Conservation (phyloP, 2,329 filamentous ascomycete species). For the Microcyclospora pomicola region DNA sequence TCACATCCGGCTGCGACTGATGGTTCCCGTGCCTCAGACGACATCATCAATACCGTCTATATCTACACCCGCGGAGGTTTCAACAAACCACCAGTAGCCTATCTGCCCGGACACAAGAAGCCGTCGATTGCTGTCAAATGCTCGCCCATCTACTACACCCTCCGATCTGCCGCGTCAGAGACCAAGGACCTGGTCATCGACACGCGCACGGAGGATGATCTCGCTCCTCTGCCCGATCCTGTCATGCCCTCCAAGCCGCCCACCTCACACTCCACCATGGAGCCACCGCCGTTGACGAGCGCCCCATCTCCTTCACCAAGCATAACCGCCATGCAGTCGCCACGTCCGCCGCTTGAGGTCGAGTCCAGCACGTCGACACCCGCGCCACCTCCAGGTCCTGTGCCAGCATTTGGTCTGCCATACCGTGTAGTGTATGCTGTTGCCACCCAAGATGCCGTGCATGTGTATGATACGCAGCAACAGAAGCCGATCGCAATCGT, state of each 20-base stretch:
- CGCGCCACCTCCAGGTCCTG: constrained; percentile 30
- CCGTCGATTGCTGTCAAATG: constrained; percentile 92
- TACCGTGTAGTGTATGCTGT: constrained; percentile 96
- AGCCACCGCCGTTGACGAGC: constrained; percentile 57
- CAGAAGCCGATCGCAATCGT: constrained; percentile 86
- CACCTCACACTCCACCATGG: constrained; percentile 58
- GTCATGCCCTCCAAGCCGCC: constrained; percentile 43
- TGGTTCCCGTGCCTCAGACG: constrained; percentile 58
- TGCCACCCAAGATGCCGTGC: constrained; percentile 86
- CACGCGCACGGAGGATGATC: constrained; percentile 73
- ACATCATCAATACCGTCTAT: constrained; percentile 93
- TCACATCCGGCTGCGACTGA: constrained; percentile 55
- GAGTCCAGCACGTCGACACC: constrained; percentile 41
- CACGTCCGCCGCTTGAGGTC: constrained; percentile 35
- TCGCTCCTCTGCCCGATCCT: constrained; percentile 72
- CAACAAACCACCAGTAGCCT: constrained; percentile 89
- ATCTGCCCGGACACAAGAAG: constrained; percentile 94
- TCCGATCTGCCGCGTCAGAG: constrained; percentile 50
- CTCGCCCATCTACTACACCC: constrained; percentile 75
- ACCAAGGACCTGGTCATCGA: constrained; percentile 92
- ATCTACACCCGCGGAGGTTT: constrained; percentile 94
- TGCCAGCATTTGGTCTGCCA: constrained; percentile 64
- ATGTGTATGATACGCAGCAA: constrained; percentile 95
- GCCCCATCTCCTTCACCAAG: constrained; percentile 36
- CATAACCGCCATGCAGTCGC: constrained; percentile 41